Percentiles rank a stretch among this genome's conserved stretches.
Evolutionary conservation across 805 yeast species (phyloP).

Genomic region (Pichia eremophila): DNA sequence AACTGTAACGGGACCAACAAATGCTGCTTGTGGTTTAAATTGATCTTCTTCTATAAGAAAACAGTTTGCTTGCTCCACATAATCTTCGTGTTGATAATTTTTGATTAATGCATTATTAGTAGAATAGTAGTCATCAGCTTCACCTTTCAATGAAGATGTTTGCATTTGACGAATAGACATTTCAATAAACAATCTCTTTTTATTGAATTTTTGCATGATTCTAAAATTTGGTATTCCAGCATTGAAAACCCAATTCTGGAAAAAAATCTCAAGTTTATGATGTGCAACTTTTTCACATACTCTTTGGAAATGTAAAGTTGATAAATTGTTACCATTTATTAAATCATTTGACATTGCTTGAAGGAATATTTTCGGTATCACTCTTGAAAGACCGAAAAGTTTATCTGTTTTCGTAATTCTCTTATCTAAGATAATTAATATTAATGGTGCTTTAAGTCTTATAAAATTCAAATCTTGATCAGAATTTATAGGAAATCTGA

Average conservation of each 20-base stretch:
- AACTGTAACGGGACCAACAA: constrained; percentile 93
- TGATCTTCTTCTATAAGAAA: constrained; percentile 35
- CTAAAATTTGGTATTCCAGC: constrained; percentile 83
- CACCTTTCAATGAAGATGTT: constrained; percentile 33
- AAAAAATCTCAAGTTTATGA: constrained; percentile 70
- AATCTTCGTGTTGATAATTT: constrained; percentile 13
- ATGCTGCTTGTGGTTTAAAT: constrained; percentile 39
- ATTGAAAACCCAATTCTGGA: constrained; percentile 88
- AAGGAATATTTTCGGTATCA: constrained; percentile 78
- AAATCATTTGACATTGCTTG: constrained; percentile 96
- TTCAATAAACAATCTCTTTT: constrained; percentile 87
- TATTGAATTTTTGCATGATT: constrained; percentile 86
- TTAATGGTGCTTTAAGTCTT: constrained; percentile 74
- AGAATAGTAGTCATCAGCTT: constrained; percentile 12
- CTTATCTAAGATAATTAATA: constrained; percentile 73
- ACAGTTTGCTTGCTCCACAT: constrained; percentile 36
- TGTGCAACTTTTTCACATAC: constrained; percentile 94
- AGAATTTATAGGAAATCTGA: constrained; percentile 50
- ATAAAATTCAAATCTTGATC: constrained; percentile 60
- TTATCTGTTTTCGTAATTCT: constrained; percentile 95
- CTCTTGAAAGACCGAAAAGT: constrained; percentile 85
- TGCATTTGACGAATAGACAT: constrained; percentile 92
- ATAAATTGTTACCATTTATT: constrained; percentile 59
- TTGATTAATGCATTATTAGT: background rate
- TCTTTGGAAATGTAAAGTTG: constrained; percentile 79